Conservation (phyloP, 1,139 yeast genomes). For the Candida mesenterica region DNA sequence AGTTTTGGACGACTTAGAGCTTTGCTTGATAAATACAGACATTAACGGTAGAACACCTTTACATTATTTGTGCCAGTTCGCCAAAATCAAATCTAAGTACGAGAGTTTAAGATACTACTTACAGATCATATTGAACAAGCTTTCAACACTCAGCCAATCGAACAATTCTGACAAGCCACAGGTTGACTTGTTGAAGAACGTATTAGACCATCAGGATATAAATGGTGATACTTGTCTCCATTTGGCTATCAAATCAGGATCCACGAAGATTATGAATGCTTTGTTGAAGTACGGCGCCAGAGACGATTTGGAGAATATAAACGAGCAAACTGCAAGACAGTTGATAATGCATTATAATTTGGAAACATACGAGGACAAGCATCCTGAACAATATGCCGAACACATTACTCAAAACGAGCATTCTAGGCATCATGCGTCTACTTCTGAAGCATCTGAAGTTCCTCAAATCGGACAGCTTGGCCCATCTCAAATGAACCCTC, state of each 20-base stretch:
- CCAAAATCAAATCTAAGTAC: constrained; percentile 49
- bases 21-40: constrained; percentile 72
- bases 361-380: constrained; percentile 16
- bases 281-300: constrained; percentile 47
- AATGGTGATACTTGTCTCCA: constrained; percentile 71
- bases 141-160: constrained; percentile 31
- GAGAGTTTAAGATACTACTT: constrained; percentile 43
- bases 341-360: constrained; percentile 28
- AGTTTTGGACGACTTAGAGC: constrained; percentile 66
- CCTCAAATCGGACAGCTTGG: neutral
- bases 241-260: constrained; percentile 51
- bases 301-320: constrained; percentile 43
- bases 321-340: constrained; percentile 39
- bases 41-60: constrained; percentile 69
- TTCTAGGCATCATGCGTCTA: neutral
- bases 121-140: constrained; percentile 37
- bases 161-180: constrained; percentile 17
- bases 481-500: constrained; percentile 6
- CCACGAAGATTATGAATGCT: constrained; percentile 36
- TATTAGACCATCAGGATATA: constrained; percentile 66
- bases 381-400: constrained; percentile 4
- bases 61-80: constrained; percentile 67
- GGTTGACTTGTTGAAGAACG: constrained; percentile 54
- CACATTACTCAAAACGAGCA: constrained; percentile 1
- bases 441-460: too few species aligned